phyloP scores from a whole-genome alignment of 768 basidiomycete species.

The Pholiota microspora region DNA sequence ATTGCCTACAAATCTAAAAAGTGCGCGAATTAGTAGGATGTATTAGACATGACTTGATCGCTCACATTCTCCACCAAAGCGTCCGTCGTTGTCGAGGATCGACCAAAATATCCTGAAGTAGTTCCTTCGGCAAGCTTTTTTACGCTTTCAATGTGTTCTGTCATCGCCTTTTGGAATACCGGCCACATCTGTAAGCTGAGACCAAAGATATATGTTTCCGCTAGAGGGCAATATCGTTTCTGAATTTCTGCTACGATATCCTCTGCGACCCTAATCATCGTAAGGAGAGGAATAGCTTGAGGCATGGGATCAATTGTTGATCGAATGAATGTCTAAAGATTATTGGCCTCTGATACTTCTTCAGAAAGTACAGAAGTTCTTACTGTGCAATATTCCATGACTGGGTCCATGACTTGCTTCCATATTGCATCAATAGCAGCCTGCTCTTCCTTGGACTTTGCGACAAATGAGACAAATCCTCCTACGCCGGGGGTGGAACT shows the following conservation, averaged over 20 bases:
- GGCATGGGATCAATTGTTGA: constrained; percentile 73
- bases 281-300: constrained; percentile 73
- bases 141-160: constrained; percentile 77
- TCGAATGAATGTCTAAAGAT: constrained; percentile 61
- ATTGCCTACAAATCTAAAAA: constrained; percentile 67
- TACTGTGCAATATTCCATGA: constrained; percentile 82
- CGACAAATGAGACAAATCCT: constrained; percentile 31
- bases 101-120: constrained; percentile 58
- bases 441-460: constrained; percentile 57
- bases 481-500: constrained; percentile 33
- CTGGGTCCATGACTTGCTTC: constrained; percentile 93
- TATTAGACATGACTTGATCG: constrained; percentile 3
- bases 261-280: constrained; percentile 91
- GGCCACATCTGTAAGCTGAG: constrained; percentile 92
- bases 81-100: constrained; percentile 65
- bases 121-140: constrained; percentile 81
- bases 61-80: constrained; percentile 59
- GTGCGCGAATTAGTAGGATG: constrained; percentile 9
- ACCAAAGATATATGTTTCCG: constrained; percentile 78
- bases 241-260: constrained; percentile 73
- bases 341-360: background rate
- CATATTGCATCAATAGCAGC: constrained; percentile 65
- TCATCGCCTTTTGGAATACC: constrained; percentile 86
- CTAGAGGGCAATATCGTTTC: constrained; percentile 71
- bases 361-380: constrained; percentile 16